phyloP scores from a whole-genome alignment of 2,329 filamentous ascomycete genomes.

The Epichloe brachyelytri region DNA sequence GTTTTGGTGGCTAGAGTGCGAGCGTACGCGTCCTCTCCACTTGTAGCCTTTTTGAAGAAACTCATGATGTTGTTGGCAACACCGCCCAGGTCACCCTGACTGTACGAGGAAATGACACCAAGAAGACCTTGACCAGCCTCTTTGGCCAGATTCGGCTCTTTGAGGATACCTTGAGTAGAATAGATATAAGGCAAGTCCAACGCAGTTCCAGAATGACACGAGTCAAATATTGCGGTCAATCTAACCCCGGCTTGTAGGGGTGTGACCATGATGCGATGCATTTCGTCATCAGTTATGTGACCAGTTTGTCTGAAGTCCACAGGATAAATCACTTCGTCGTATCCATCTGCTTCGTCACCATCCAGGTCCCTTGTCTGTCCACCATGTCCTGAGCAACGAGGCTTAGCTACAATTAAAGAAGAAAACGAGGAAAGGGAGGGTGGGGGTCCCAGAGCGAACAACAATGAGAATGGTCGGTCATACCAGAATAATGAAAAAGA shows the following conservation, averaged over 20 bases:
- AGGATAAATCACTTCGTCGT: constrained; percentile 74
- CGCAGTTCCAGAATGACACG: constrained; percentile 54
- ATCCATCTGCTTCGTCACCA: constrained; percentile 70
- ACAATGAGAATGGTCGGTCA: neutral
- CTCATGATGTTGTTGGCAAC: constrained; percentile 70
- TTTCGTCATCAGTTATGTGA: constrained; percentile 73
- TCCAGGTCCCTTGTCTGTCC: constrained; percentile 72
- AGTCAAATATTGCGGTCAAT: constrained; percentile 51
- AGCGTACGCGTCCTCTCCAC: constrained; percentile 69
- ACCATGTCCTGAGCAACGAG: constrained; percentile 45
- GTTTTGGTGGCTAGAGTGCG: constrained; percentile 80
- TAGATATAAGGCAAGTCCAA: constrained; percentile 57
- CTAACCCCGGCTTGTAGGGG: constrained; percentile 43
- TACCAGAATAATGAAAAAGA: constrained; percentile 97
- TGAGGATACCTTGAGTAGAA: constrained; percentile 54
- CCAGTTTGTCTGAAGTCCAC: constrained; percentile 70
- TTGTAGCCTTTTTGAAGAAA: constrained; percentile 80
- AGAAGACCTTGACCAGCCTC: constrained; percentile 54
- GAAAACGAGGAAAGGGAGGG: neutral
- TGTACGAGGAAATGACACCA: constrained; percentile 44
- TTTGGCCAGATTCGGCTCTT: constrained; percentile 55
- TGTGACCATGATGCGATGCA: constrained; percentile 60
- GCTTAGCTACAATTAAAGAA: neutral
- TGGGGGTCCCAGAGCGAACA: no score
- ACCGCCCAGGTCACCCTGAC: constrained; percentile 63